Evolutionary conservation across 2,329 filamentous ascomycete species (phyloP), one percentile per base, ranked within the genome.

Genomic region (Raffaelea ambrosiae): DNA sequence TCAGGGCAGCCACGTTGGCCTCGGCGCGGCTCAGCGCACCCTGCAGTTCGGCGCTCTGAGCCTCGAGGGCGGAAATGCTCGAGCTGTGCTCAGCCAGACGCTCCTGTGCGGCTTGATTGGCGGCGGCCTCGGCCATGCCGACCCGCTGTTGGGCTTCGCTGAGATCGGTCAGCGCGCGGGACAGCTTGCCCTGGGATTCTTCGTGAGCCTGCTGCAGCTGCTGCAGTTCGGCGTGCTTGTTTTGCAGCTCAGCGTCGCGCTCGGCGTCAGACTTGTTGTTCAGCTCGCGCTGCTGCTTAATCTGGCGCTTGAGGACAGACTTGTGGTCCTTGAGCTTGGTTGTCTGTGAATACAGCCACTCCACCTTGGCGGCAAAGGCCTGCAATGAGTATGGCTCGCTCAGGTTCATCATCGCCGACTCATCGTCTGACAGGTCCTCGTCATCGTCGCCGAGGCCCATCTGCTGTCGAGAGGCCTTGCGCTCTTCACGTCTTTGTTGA

Each of bases 201-300:
- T 62, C 58, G 14, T 63, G 60, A 43, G 66, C 61, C 48, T 59
- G 55, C 51, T 70, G 66, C 11, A 61, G 57, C 23, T 58, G 58
- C 36, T 61, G 55, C 7, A 86, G 60, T 55, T 83, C 75, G 16
- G 76, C 72, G 46, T 73, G 69, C 56, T 78, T 81, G 43, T 70
- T 63, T 21, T 74, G 69, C n/a, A 86, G 63, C 53, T 85, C 77
- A 38, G 75, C 74, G 56, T 85, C 83, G 58, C 83, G 80, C 51
- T 83, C 76, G 19, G 78, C 73, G 55, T 95, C 88, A 1, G 88
- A 89, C 60, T 90, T 90, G 68, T 76, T 89, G 66, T 95, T 95
- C 49, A 96, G 76, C 60, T 95, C 88, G 50, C 90, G 85, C 66
- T 97, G 91, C 62, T 97, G 90, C 67, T 95, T 91, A 59, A 96